phyloP scores from a whole-genome alignment of 345 rosid genomes.

The Excoecaria agallocha region DNA sequence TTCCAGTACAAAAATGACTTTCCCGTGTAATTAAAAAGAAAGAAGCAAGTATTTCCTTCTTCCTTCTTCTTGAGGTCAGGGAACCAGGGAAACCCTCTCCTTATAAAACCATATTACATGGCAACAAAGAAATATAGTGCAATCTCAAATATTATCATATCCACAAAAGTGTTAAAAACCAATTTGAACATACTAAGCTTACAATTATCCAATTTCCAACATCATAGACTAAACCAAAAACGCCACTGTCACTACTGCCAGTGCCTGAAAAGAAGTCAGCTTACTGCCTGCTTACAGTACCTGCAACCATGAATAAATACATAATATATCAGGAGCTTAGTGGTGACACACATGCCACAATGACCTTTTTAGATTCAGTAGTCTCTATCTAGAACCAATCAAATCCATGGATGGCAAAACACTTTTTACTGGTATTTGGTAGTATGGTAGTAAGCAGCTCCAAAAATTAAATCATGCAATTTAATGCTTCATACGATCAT shows the following conservation, averaged over 20 bases:
- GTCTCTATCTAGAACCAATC: background rate
- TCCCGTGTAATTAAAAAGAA: background rate
- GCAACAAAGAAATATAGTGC: background rate
- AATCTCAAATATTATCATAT: background rate
- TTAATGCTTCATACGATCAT: background rate
- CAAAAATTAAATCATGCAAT: background rate
- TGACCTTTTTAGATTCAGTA: background rate
- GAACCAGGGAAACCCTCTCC: background rate
- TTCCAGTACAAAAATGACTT: background rate
- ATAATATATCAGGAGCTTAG: background rate
- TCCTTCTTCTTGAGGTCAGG: background rate
- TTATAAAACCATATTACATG: background rate
- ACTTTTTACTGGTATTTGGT: no score
- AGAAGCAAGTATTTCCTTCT: background rate
- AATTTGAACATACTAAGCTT: background rate
- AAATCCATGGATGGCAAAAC: background rate
- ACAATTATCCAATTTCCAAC: background rate
- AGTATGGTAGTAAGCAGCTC: background rate
- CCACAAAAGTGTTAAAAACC: background rate
- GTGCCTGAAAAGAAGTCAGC: constrained; percentile 26
- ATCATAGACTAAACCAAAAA: constrained; percentile 17
- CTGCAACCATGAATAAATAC: constrained; percentile 13
- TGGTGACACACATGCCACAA: background rate
- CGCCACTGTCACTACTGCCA: constrained; percentile 20
- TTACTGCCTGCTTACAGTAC: constrained; percentile 22